Evolutionary conservation across 257 asterid species (phyloP), one percentile per base, ranked within the genome.

Genomic region (Capsicum pubescens): DNA sequence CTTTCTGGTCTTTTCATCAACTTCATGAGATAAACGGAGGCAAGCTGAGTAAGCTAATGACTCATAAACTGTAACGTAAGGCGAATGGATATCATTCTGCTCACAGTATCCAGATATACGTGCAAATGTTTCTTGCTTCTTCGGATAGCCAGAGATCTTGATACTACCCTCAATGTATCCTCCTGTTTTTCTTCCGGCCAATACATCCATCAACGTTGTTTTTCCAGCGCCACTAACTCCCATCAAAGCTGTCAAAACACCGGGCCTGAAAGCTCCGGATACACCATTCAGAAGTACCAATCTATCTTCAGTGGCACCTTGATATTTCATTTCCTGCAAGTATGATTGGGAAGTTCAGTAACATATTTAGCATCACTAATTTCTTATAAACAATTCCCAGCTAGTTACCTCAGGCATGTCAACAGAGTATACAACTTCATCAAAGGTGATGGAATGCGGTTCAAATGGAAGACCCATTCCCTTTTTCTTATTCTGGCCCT

Each of bases 381-480:
- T 39, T 8, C 2, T 39, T 0, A 10, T 52, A n/a, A 46, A 16
- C 12, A 79, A 66, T 66, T 61, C 48, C 7, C n/a, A 11, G 57
- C 64, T 19, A 11, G 32, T 52, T 88, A 93, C 99, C 74, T 84
- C 79, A 76, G 99, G 99, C 98, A 95, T 94, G 89, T 94, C 98
- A 5, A 95, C 99, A 1, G 98, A 93, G 84, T 94, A 95, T 82
- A 68, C 83, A 35, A 95, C 54, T 21, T 94, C 90, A 14, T 95
- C 93, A 67, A 95, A 95, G 42, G 98, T 94, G 64, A 95, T 85
- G 9, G 92, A 93, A 86, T 95, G 95, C 4, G 97, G 97, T 85
- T 92, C 98, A 60, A 94, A 95, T 42, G 97, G 98, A 87, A 95
- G 97, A 83, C 94, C 88, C 97, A 94, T 91, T 89, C 98, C 98